Evolutionary conservation across 179 eudicot species (phyloP), one percentile per base, ranked within the genome.

Genomic region (Beta lomatogona): DNA sequence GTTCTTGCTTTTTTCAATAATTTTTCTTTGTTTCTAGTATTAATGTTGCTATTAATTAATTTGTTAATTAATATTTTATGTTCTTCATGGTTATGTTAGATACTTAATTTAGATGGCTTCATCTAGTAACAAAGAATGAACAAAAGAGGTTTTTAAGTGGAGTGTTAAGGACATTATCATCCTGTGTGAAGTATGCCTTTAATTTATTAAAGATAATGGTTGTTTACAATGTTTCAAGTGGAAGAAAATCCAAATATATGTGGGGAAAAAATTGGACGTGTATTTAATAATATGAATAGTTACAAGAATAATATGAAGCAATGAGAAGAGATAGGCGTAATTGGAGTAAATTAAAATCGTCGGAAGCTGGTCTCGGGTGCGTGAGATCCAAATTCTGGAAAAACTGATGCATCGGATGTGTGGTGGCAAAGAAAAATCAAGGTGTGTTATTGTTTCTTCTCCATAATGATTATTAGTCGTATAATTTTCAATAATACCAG

Each of bases 401-500:
- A 66, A 25, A 22, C 28, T 0, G 70, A 66, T 31, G 70, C 70
- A 19, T 10, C 70, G 3, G 13, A 11, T 22, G 70, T 9, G 14
- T 66, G 46, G 70, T 66, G 46, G 70, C 70, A 66, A 25, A 66
- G 44, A 13, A 66, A 66, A 11, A 66, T 64, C 12, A 64, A 64
- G 41, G 15, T 64, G 41, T 4, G 61, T 57, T 15, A 4, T 15
- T 15, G 5, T 57, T 6, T 15, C 21, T 36, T 36, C 41, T 36
- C 41, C 41, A 1, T 36, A 36, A 36, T 36, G 41, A 36, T 36
- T 36, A 36, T 36, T 36, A 36, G 41, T 36, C 41, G 2, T 36
- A 36, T 36, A 36, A 36, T 36, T 36, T 36, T 36, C 41, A 36
- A 3, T 3, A 36, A 36, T 3, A 36, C 41, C 2, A 36, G 41